Evolutionary conservation across 306 rosid genomes (phyloP).

Genomic region (Mucuna pruriens): DNA sequence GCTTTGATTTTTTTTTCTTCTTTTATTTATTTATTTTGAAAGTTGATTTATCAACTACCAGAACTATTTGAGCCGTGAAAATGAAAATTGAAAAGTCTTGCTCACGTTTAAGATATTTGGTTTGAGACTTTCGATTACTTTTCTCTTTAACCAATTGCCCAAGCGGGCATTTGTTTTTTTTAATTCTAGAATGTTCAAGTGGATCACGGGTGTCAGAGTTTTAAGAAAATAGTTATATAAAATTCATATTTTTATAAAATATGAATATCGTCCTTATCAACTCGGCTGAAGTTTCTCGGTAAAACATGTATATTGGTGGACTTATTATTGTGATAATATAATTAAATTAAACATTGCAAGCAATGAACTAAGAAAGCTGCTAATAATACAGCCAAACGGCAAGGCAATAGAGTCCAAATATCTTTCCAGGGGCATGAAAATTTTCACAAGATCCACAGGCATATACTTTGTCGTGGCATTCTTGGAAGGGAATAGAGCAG

Average conservation of each 20-base stretch:
- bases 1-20: conserved; percentile 13
- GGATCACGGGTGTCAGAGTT: no score
- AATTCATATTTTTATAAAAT: no score
- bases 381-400: neutral
- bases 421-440: neutral
- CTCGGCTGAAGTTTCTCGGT: no score
- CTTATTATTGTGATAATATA: no score
- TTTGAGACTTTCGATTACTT: neutral
- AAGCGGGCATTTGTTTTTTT: no score
- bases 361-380: neutral
- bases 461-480: conserved; percentile 14
- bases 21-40: neutral
- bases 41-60: conserved; percentile 33
- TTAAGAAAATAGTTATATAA: no score
- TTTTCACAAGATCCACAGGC: neutral
- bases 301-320: no score
- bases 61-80: neutral
- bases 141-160: neutral
- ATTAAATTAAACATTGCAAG: neutral
- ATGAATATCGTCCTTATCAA: no score
- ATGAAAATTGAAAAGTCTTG: neutral
- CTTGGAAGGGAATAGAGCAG: neutral
- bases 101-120: neutral
- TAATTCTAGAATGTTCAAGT: no score
- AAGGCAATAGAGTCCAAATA: neutral